A percentile compares a stretch with the other conserved stretches of the same genome.
These are phyloP conservation scores for Echinosophora koreensis DNA, from an alignment of 306 rosid species.

Conservation along the genomic window DNA sequence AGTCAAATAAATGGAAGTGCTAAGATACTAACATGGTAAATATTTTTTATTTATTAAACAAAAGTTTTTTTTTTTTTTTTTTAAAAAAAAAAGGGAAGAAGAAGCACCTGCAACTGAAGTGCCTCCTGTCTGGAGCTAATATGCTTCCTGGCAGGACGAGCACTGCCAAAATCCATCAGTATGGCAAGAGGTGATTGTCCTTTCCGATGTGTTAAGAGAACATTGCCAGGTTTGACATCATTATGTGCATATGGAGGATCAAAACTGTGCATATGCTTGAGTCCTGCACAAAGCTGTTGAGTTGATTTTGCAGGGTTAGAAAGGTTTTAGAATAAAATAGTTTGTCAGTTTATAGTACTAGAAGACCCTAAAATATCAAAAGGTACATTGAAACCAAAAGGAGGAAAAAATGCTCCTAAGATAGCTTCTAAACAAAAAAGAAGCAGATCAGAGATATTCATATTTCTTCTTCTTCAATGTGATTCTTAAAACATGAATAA, in stretches of 20 bases:
- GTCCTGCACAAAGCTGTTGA: slow-evolving; percentile 96
- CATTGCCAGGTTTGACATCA: slow-evolving; percentile 97
- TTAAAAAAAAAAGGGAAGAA: background rate
- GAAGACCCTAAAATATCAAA: slow-evolving; percentile 28
- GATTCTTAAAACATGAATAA: slow-evolving; percentile 31
- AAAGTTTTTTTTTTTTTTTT: background rate
- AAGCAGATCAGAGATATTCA: slow-evolving; percentile 35
- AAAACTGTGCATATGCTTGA: slow-evolving; percentile 90
- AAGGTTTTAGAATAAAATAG: slow-evolving; percentile 30
- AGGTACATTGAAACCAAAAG: slow-evolving; percentile 18
- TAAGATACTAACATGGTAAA: slow-evolving; percentile 16
- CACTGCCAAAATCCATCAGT: slow-evolving; percentile 98
- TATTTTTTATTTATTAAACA: background rate
- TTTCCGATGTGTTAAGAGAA: slow-evolving; percentile 80
- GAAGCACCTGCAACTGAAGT: slow-evolving; percentile 88
- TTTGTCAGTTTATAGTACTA: slow-evolving; percentile 7
- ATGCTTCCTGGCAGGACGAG: slow-evolving; percentile 88
- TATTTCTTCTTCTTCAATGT: slow-evolving; percentile 20
- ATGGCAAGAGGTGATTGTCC: slow-evolving; percentile 90
- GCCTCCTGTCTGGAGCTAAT: slow-evolving; percentile 89
- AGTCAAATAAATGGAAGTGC: slow-evolving; percentile 7
- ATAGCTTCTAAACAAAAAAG: slow-evolving; percentile 27
- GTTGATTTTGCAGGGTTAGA: slow-evolving; percentile 54
- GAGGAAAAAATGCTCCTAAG: background rate
- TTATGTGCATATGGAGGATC: slow-evolving; percentile 98